Evolutionary conservation across 2,329 filamentous ascomycete species (phyloP).

Genomic region (Thermomyces lanuginosus): DNA sequence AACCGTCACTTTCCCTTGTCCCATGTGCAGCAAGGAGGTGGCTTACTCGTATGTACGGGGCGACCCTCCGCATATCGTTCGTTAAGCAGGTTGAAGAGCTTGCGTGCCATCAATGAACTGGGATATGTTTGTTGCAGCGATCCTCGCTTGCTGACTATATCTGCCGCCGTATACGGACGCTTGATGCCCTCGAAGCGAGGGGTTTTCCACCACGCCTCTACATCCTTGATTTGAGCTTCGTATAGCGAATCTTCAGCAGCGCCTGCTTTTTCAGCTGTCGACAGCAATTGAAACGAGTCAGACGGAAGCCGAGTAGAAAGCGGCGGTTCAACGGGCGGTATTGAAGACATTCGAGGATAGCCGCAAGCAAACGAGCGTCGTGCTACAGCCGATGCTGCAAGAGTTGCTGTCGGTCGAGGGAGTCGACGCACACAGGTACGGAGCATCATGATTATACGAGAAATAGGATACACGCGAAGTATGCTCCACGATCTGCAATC

Average conservation of each 20-base stretch:
- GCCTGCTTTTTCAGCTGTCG: slow-evolving; percentile 61
- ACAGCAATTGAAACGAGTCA: slow-evolving; percentile 72
- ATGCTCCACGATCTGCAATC: no score
- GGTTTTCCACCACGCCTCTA: slow-evolving; percentile 79
- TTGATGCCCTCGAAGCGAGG: slow-evolving; percentile 78
- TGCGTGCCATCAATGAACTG: slow-evolving; percentile 85
- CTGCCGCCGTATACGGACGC: slow-evolving; percentile 74
- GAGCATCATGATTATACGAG: slow-evolving; percentile 14
- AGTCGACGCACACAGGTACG: slow-evolving; percentile 20
- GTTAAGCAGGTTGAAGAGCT: slow-evolving; percentile 78
- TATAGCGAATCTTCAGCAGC: slow-evolving; percentile 72
- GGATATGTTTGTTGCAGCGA: slow-evolving; percentile 75
- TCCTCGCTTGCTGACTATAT: slow-evolving; percentile 86
- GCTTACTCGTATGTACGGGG: slow-evolving; percentile 79
- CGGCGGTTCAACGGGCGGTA: slow-evolving; percentile 42
- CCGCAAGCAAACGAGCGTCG: slow-evolving; percentile 21
- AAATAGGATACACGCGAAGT: background rate
- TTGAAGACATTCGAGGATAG: slow-evolving; percentile 37
- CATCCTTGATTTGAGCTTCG: slow-evolving; percentile 65
- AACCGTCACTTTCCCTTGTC: slow-evolving; percentile 3
- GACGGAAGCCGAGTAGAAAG: slow-evolving; percentile 46
- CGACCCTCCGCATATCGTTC: slow-evolving; percentile 62
- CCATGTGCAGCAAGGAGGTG: slow-evolving; percentile 1
- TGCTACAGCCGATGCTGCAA: no score
- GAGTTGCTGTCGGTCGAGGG: slow-evolving; percentile 16